Percentiles rank a stretch among this genome's conserved stretches.
These are phyloP conservation scores for Bretziella fagacearum DNA, from an alignment of 2,329 filamentous ascomycete species.

Conservation along the genomic window DNA sequence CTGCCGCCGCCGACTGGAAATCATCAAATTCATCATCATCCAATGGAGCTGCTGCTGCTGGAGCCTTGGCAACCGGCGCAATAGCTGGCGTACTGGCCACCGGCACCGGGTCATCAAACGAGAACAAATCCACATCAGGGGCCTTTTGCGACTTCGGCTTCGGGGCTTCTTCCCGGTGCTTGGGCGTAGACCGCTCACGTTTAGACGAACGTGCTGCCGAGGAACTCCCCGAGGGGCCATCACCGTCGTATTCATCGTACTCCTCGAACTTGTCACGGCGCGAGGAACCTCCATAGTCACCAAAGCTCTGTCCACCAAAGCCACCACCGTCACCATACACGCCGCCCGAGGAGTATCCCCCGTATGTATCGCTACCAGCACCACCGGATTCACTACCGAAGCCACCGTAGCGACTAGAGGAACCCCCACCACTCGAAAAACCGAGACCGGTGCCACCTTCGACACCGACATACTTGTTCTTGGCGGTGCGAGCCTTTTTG, in stretches of 20 bases:
- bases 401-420: conserved; percentile 56
- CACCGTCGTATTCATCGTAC: conserved; percentile 92
- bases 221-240: conserved; percentile 33
- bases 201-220: conserved; percentile 18
- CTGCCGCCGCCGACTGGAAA: conserved; percentile 72
- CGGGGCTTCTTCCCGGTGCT: conserved; percentile 40
- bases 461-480: conserved; percentile 90
- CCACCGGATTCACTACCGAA: conserved; percentile 77
- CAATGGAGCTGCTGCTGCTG: conserved; percentile 22
- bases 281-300: conserved; percentile 47
- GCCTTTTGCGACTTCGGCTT: conserved; percentile 50
- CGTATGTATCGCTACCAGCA: conserved; percentile 42
- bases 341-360: conserved; percentile 44
- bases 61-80: conserved; percentile 20
- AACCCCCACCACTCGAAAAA: conserved; percentile 32
- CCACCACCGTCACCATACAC: conserved; percentile 95
- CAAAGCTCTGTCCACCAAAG: conserved; percentile 61
- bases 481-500: conserved; percentile 80
- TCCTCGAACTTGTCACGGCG: conserved; percentile 74
- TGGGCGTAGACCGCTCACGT: conserved; percentile 21
- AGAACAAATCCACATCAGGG: conserved; percentile 83
- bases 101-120: conserved; percentile 56
- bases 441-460: conserved; percentile 53
- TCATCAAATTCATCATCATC: conserved; percentile 95
- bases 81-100: conserved; percentile 31